A percentile compares a stretch with the other conserved stretches of the same genome.
phyloP scores from a whole-genome alignment of 495 filamentous ascomycete species.

The Aspergillus heteromorphus region DNA sequence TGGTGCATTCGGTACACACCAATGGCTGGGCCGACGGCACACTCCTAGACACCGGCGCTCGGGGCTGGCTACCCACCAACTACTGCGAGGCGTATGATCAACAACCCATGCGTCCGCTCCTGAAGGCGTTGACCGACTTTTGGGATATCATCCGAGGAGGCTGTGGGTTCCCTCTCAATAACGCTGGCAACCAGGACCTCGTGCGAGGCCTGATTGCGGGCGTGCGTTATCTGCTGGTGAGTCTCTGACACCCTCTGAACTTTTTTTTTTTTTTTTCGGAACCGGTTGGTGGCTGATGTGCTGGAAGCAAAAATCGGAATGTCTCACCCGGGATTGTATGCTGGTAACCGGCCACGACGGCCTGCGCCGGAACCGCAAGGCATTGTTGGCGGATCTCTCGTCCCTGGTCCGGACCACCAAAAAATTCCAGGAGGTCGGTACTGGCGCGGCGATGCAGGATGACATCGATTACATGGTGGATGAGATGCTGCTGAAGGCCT shows the following conservation, averaged over 20 bases:
- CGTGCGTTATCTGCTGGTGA: constrained; percentile 82
- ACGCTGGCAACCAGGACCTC: constrained; percentile 82
- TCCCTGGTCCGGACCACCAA: constrained; percentile 84
- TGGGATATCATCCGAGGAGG: constrained; percentile 83
- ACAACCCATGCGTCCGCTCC: constrained; percentile 72
- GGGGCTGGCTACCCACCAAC: constrained; percentile 97
- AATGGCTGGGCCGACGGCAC: constrained; percentile 99
- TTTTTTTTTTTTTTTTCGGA: too few species aligned
- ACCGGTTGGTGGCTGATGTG: background rate
- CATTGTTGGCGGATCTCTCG: constrained; percentile 81
- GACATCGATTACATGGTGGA: constrained; percentile 75
- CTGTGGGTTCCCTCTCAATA: constrained; percentile 57
- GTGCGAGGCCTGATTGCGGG: constrained; percentile 91
- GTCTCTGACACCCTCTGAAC: constrained; percentile 20
- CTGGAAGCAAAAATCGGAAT: constrained; percentile 74
- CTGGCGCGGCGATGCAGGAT: constrained; percentile 43
- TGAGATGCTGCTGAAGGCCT: constrained; percentile 88
- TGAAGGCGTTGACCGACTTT: constrained; percentile 83
- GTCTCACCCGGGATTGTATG: constrained; percentile 73
- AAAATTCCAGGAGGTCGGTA: constrained; percentile 62
- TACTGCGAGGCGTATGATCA: constrained; percentile 95
- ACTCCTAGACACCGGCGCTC: constrained; percentile 76
- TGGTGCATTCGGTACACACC: constrained; percentile 95
- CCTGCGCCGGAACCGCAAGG: constrained; percentile 78
- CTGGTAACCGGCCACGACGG: constrained; percentile 67